Evolutionary conservation across 768 basidiomycete genomes (phyloP), one percentile per base, ranked within the genome.

Genomic region (Termitomyces sp.): DNA sequence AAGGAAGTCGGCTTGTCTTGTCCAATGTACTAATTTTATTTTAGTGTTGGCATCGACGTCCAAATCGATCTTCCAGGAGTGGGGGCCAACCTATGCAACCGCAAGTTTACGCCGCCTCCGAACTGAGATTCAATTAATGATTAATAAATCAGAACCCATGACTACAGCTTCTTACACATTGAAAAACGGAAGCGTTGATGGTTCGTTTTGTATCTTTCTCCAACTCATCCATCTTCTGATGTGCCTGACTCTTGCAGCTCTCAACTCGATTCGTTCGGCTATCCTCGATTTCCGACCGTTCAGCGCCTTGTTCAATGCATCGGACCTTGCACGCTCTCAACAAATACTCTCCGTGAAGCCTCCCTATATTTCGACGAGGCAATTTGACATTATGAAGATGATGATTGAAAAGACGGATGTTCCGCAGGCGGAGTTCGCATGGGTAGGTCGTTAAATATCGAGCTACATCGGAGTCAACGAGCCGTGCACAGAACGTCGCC

Each of bases 401-500:
- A 46, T 64, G 16, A 61, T 64, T 13, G 22, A 32, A 6, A 52
- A 53, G n/a, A 58, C 55, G 12, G 59, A 58, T 33, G 49, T 64
- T 40, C 63, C 63, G 8, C 63, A 64, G 36, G 54, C 58, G 39
- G 63, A 64, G 46, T 65, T 65, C 32, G 58, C 64, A n/a, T 65
- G 64, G 64, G 64, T 59, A n/a, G 39, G 61, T 38, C 12, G 33
- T 20, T 3, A 3, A 33, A 28, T 28, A 7, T 35, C 24, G 28
- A 49, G 8, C 16, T 48, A 24, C 28, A 16, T 28, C 28, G 4
- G 7, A 28, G 15, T 8, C 2, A 48, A 48, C 24, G 24, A 28
- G 15, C 15, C 7, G 24, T 28, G 15, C 11, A 38, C 32, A 62
- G 63, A 61, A 64, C 35, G 48, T 61, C 6, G 64, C 60, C 20